A percentile compares a stretch with the other conserved stretches of the same genome.
phyloP scores from a whole-genome alignment of 768 basidiomycete genomes.

The Pleurotus platypus region DNA sequence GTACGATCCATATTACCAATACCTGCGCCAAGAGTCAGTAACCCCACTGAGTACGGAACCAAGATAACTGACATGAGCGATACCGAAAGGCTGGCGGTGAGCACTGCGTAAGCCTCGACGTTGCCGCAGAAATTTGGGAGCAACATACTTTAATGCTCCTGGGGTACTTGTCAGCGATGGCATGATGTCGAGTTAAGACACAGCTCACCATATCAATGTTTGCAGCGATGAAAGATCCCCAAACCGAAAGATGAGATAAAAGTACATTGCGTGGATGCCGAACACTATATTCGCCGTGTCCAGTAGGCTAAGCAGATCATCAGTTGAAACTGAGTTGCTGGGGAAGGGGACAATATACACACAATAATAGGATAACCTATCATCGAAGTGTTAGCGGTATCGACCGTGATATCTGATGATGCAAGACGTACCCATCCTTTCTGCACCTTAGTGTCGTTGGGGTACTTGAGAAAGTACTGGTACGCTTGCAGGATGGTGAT shows the following conservation, averaged over 20 bases:
- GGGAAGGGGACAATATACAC: neutral
- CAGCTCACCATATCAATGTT: neutral
- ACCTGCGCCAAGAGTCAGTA: neutral
- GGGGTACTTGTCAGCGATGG: neutral
- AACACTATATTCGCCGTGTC: constrained; percentile 1
- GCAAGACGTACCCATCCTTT: constrained; percentile 1
- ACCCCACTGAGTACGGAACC: neutral
- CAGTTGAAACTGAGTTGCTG: neutral
- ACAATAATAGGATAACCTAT: constrained; percentile 3
- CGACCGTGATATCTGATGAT: neutral
- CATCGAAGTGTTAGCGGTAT: neutral
- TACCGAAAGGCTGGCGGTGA: neutral
- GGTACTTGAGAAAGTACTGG: constrained; percentile 7
- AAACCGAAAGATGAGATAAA: constrained; percentile 1
- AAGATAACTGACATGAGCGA: constrained; percentile 1
- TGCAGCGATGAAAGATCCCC: constrained; percentile 1
- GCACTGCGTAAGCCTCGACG: too few species aligned
- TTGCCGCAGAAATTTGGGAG: neutral
- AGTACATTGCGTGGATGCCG: constrained; percentile 7
- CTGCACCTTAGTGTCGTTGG: neutral
- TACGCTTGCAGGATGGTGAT: constrained; percentile 5
- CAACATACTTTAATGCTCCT: constrained; percentile 6
- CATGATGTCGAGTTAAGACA: neutral
- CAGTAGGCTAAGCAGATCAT: neutral
- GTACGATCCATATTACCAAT: constrained; percentile 5